These are phyloP conservation scores for Monilinia fructicola DNA, from an alignment of 2,329 filamentous ascomycete genomes.

Conservation along the genomic window DNA sequence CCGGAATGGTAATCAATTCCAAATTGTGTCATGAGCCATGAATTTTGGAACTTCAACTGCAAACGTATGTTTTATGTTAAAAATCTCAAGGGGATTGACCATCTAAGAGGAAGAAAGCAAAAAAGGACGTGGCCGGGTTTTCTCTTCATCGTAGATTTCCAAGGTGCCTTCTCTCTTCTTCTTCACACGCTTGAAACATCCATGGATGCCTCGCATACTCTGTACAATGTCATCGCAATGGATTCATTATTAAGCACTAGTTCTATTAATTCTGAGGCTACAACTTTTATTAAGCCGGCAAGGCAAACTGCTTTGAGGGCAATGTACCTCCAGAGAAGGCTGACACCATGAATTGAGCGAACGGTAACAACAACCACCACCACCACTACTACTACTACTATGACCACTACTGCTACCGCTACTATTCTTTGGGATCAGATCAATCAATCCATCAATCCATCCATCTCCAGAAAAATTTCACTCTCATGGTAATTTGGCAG, in stretches of 20 bases:
- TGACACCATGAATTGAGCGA: conserved; percentile 22
- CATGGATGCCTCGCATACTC: conserved; percentile 10
- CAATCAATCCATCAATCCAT: no score
- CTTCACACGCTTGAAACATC: neutral
- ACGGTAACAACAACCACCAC: neutral
- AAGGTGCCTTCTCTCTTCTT: neutral
- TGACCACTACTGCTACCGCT: neutral
- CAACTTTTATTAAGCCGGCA: conserved; percentile 19
- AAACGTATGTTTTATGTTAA: conserved; percentile 5
- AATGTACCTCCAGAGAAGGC: conserved; percentile 19
- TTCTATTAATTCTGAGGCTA: conserved; percentile 17
- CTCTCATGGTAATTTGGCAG: conserved; percentile 8
- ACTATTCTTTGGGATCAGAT: no score
- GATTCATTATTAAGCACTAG: conserved; percentile 13
- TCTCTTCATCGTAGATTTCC: conserved; percentile 8
- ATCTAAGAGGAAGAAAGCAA: neutral
- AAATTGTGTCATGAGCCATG: neutral
- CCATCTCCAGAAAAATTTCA: no score
- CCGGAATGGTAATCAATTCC: conserved; percentile 8
- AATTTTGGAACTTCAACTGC: conserved; percentile 1
- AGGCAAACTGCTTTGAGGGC: conserved; percentile 6
- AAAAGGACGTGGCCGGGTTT: neutral
- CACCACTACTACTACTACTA: no score
- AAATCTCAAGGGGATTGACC: neutral
- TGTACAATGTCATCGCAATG: neutral